Percentiles rank a stretch among this genome's conserved stretches.
Evolutionary conservation across 2,329 filamentous ascomycete genomes (phyloP).

Genomic region (Scedosporium boydii): DNA sequence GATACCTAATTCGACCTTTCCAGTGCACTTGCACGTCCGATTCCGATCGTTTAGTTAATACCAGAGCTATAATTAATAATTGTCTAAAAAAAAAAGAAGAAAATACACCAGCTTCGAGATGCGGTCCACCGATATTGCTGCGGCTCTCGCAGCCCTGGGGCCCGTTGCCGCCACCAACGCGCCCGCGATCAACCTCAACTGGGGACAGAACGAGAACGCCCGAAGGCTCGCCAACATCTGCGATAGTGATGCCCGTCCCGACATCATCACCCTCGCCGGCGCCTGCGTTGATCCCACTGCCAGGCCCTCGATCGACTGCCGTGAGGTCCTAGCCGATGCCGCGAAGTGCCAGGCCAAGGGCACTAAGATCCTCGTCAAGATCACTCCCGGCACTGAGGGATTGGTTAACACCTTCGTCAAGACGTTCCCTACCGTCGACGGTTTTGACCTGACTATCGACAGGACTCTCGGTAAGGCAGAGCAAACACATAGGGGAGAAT

Average conservation of each 20-base stretch:
- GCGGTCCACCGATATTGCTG: slow-evolving; percentile 4
- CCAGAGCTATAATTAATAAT: not conserved
- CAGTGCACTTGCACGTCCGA: not conserved
- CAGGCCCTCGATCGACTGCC: slow-evolving; percentile 22
- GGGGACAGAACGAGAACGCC: slow-evolving; percentile 23
- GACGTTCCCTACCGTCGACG: slow-evolving; percentile 23
- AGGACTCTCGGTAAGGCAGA: slow-evolving; percentile 18
- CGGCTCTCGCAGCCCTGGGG: slow-evolving; percentile 14
- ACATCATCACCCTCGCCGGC: slow-evolving; percentile 28
- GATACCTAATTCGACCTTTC: not conserved
- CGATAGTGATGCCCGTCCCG: slow-evolving; percentile 20
- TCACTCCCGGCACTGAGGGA: slow-evolving; percentile 22
- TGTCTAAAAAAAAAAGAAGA: not conserved
- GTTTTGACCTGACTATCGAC: slow-evolving; percentile 35
- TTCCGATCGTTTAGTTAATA: not conserved
- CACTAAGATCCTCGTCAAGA: slow-evolving; percentile 32
- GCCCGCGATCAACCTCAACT: slow-evolving; percentile 29
- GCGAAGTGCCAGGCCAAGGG: slow-evolving; percentile 29
- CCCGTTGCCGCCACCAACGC: slow-evolving; percentile 14
- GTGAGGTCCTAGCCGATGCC: slow-evolving; percentile 27
- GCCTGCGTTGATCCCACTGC: slow-evolving; percentile 28
- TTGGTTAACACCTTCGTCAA: slow-evolving; percentile 26
- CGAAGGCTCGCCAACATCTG: slow-evolving; percentile 24
- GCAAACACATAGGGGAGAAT: too few species aligned
- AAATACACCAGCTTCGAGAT: slow-evolving; percentile 1